These are phyloP conservation scores for Sphagnurus paluster DNA, from an alignment of 1,284 basidiomycete species.

Conservation along the genomic window DNA sequence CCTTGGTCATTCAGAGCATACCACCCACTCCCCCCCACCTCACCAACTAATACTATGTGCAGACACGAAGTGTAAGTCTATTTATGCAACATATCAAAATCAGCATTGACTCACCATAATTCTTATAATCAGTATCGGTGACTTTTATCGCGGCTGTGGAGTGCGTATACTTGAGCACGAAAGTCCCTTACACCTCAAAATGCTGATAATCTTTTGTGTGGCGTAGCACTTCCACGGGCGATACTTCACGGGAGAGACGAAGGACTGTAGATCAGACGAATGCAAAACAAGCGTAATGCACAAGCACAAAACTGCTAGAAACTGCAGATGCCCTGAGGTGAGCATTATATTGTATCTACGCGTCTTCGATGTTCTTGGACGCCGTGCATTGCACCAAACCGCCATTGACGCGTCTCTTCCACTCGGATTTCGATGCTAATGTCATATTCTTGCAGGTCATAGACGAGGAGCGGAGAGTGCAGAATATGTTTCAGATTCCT, in stretches of 20 bases:
- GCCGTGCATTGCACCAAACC: not conserved
- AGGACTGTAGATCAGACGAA: slow-evolving; percentile 47
- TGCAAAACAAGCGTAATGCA: slow-evolving; percentile 59
- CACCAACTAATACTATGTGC: slow-evolving; percentile 43
- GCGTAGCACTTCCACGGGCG: slow-evolving; percentile 61
- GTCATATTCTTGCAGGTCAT: slow-evolving; percentile 27
- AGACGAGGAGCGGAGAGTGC: slow-evolving; percentile 36
- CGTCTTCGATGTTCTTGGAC: slow-evolving; percentile 1
- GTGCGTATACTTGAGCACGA: slow-evolving; percentile 32
- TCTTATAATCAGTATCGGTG: slow-evolving; percentile 45
- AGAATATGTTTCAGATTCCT: slow-evolving; percentile 41
- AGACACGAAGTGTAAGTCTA: slow-evolving; percentile 55
- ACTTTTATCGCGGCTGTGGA: slow-evolving; percentile 62
- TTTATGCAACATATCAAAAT: not conserved
- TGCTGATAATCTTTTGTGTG: slow-evolving; percentile 13
- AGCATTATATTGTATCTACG: slow-evolving; percentile 12
- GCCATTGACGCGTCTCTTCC: not conserved
- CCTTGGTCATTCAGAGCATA: not conserved
- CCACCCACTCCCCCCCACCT: not conserved
- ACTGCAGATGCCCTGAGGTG: slow-evolving; percentile 50
- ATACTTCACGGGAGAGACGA: slow-evolving; percentile 56
- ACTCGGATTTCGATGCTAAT: slow-evolving; percentile 4
- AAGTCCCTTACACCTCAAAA: not conserved
- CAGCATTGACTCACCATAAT: slow-evolving; percentile 5
- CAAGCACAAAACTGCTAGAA: slow-evolving; percentile 50